Conservation (phyloP, 1,284 basidiomycete genomes). For the Marasmius sp. region DNA sequence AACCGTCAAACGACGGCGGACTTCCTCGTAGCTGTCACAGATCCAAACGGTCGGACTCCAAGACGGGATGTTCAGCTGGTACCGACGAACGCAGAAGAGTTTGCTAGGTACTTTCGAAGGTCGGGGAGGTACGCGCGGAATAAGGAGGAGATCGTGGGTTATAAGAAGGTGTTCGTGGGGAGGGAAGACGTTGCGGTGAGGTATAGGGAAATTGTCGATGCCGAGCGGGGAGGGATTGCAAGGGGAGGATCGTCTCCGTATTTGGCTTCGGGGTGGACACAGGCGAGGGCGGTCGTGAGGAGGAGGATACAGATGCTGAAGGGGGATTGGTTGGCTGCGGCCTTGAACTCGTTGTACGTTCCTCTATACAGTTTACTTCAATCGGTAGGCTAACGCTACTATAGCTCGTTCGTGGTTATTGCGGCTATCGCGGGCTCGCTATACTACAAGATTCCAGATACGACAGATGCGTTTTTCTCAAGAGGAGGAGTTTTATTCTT, state of each 20-base stretch:
- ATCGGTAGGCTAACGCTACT: slow-evolving; percentile 19
- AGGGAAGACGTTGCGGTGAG: slow-evolving; percentile 33
- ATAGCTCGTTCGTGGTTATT: slow-evolving; percentile 57
- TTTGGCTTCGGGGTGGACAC: slow-evolving; percentile 54
- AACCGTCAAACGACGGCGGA: slow-evolving; percentile 59
- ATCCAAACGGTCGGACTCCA: slow-evolving; percentile 53
- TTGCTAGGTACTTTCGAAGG: slow-evolving; percentile 49
- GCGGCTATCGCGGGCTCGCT: slow-evolving; percentile 77
- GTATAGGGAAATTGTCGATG: slow-evolving; percentile 50
- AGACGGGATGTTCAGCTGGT: slow-evolving; percentile 45
- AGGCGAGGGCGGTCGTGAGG: slow-evolving; percentile 64
- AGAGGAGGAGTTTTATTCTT: slow-evolving; percentile 80
- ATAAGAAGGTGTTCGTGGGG: slow-evolving; percentile 39
- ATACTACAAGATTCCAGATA: slow-evolving; percentile 63
- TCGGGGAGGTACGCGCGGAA: slow-evolving; percentile 40
- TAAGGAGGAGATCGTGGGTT: slow-evolving; percentile 43
- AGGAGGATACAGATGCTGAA: slow-evolving; percentile 68
- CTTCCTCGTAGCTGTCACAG: slow-evolving; percentile 58
- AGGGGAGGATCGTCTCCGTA: slow-evolving; percentile 37
- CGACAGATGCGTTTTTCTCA: slow-evolving; percentile 73
- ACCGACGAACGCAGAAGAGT: slow-evolving; percentile 64
- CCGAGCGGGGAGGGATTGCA: slow-evolving; percentile 49
- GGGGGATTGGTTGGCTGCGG: slow-evolving; percentile 49
- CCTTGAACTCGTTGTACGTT: slow-evolving; percentile 29
- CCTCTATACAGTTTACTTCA: slow-evolving; percentile 16